A percentile compares a stretch with the other conserved stretches of the same genome.
These are phyloP conservation scores for Hibiscus syriacus DNA, from an alignment of 345 rosid genomes.

Conservation along the genomic window DNA sequence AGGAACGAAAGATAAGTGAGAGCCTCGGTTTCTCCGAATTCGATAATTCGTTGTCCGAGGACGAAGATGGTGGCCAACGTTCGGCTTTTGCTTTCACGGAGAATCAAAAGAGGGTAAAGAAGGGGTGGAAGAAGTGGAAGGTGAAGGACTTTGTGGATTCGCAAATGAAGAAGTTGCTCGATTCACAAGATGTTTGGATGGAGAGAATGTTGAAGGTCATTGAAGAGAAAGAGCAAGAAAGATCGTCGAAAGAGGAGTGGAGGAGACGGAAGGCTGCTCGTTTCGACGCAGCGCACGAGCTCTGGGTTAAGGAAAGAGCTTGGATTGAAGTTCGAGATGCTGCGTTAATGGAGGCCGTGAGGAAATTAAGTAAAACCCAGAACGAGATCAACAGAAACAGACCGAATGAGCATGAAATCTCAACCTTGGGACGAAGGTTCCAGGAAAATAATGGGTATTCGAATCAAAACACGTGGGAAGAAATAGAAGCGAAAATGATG, in stretches of 20 bases:
- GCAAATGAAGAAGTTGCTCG: slow-evolving; percentile 35
- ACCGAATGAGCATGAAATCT: slow-evolving; percentile 35
- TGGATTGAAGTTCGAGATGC: slow-evolving; percentile 47
- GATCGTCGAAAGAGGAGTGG: slow-evolving; percentile 40
- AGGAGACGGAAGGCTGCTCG: slow-evolving; percentile 38
- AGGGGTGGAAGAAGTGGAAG: slow-evolving; percentile 30
- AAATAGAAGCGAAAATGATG: slow-evolving; percentile 36
- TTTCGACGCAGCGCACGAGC: slow-evolving; percentile 30
- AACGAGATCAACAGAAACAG: neutral
- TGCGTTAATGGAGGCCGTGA: slow-evolving; percentile 36
- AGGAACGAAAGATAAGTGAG: slow-evolving; percentile 11
- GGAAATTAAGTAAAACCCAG: slow-evolving; percentile 8
- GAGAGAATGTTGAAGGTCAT: slow-evolving; percentile 44
- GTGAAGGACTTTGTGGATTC: slow-evolving; percentile 39
- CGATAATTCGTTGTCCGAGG: slow-evolving; percentile 36
- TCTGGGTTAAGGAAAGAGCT: slow-evolving; percentile 47
- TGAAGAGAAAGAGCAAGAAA: slow-evolving; percentile 44
- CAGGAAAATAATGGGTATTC: slow-evolving; percentile 23
- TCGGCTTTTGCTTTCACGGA: slow-evolving; percentile 48
- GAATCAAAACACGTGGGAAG: slow-evolving; percentile 33
- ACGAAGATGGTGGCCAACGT: slow-evolving; percentile 26
- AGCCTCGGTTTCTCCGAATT: slow-evolving; percentile 42
- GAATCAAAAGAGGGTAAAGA: too few species aligned
- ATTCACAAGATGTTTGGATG: slow-evolving; percentile 57
- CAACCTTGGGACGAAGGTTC: slow-evolving; percentile 28